Evolutionary conservation across 148 eudicot species (phyloP).

Genomic region (Polygonum maritimum): DNA sequence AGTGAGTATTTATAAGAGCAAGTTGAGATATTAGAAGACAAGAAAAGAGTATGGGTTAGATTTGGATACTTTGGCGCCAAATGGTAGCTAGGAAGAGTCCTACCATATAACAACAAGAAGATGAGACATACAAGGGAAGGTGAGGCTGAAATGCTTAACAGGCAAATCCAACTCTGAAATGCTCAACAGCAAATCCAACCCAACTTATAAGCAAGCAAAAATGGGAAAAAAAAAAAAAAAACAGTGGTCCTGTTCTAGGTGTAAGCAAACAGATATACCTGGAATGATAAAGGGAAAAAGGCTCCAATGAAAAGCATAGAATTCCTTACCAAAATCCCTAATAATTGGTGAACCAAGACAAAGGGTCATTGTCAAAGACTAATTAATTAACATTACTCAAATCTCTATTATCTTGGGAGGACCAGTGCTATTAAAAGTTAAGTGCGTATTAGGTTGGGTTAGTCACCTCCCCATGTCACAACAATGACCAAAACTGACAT

Average conservation of each 20-base stretch:
- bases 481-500: not conserved
- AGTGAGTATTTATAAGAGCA: constrained; percentile 17
- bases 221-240: not conserved
- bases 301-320: not conserved
- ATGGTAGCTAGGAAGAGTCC: constrained; percentile 28
- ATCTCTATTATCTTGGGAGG: constrained; percentile 4
- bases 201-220: constrained; percentile 35
- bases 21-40: constrained; percentile 10
- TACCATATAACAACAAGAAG: constrained; percentile 18
- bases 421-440: not conserved
- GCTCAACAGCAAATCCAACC: constrained; percentile 13
- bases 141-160: constrained; percentile 19
- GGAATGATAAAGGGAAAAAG: not conserved
- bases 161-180: constrained; percentile 15
- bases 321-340: not conserved
- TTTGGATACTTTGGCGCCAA: constrained; percentile 16
- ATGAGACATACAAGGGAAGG: constrained; percentile 18
- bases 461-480: constrained; percentile 5
- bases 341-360: not conserved
- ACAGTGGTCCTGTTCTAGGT: constrained; percentile 9
- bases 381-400: not conserved
- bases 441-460: constrained; percentile 6
- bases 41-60: constrained; percentile 19
- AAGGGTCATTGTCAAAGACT: not conserved
- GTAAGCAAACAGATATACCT: not conserved